These are phyloP conservation scores for Alloteropsis semialata DNA, from an alignment of 176 grass and related monocot genomes.

Conservation along the genomic window DNA sequence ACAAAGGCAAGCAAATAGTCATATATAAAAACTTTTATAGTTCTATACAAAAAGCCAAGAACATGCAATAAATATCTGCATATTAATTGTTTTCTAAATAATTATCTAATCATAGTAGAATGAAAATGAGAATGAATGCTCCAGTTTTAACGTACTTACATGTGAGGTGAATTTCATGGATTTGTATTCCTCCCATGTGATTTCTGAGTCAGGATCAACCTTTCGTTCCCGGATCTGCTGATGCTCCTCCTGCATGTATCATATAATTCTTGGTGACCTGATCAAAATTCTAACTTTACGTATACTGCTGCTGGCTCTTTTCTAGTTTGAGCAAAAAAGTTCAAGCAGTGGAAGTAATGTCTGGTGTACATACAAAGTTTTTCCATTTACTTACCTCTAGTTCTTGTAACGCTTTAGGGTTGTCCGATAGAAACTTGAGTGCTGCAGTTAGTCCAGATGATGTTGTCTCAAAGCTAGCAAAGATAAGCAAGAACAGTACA, in stretches of 20 bases:
- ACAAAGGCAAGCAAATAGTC: neutral
- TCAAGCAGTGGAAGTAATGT: too few species aligned
- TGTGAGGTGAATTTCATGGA: conserved; percentile 60
- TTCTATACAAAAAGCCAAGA: too few species aligned
- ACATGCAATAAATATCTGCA: neutral
- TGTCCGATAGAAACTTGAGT: conserved; percentile 43
- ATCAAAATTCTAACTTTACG: neutral
- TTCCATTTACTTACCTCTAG: conserved; percentile 25
- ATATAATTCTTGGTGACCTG: neutral
- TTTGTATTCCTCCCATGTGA: conserved; percentile 74
- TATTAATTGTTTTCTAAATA: neutral
- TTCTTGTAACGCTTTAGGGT: conserved; percentile 41
- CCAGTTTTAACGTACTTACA: neutral
- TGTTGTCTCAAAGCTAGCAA: conserved; percentile 57
- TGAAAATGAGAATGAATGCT: neutral
- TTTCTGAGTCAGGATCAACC: conserved; percentile 11
- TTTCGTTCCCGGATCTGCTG: conserved; percentile 29
- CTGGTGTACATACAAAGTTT: too few species aligned
- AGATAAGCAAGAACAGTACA: conserved; percentile 50
- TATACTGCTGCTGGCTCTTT: neutral
- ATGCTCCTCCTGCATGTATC: conserved; percentile 50
- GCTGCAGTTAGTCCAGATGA: conserved; percentile 38
- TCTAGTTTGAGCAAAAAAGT: too few species aligned
- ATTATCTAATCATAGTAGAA: neutral
- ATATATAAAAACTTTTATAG: too few species aligned